Evolutionary conservation across 108 stramenopile species (phyloP).

Genomic region (Pseudonitzschia multistriata): DNA sequence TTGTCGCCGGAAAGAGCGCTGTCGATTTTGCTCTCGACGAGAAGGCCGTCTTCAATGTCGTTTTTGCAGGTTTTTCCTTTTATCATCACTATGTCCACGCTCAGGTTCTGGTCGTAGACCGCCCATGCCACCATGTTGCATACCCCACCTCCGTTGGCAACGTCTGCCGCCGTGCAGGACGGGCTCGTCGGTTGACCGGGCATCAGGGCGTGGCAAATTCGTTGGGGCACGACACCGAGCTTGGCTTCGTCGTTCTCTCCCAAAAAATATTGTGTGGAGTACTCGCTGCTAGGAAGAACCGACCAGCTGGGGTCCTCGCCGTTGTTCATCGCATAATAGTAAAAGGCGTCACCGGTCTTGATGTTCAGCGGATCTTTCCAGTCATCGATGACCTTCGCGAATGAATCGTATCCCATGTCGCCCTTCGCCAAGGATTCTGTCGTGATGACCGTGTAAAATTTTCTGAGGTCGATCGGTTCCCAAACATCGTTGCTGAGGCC

Average conservation of each 20-base stretch:
- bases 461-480: constrained; percentile 35
- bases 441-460: constrained; percentile 50
- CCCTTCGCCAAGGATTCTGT: constrained; percentile 43
- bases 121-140: constrained; percentile 46
- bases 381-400: constrained; percentile 34
- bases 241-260: constrained; percentile 6
- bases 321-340: constrained; percentile 38
- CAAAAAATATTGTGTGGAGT: constrained; percentile 38
- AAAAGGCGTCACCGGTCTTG: constrained; percentile 43
- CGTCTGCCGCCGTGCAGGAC: constrained; percentile 1
- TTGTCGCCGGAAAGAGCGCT: constrained; percentile 16
- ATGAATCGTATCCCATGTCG: constrained; percentile 41
- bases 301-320: constrained; percentile 6
- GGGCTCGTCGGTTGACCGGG: constrained; percentile 2
- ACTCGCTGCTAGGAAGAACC: constrained; percentile 17
- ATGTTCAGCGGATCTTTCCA: constrained; percentile 30
- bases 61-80: constrained; percentile 35
- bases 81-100: constrained; percentile 45
- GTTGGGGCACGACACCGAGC: constrained; percentile 20
- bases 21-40: constrained; percentile 22
- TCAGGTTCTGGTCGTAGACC: constrained; percentile 30
- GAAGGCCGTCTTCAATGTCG: constrained; percentile 34
- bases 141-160: constrained; percentile 34
- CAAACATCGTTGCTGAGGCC: constrained; percentile 26
- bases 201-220: constrained; percentile 13